These are phyloP conservation scores for Pyrenula massariospora DNA, from an alignment of 495 filamentous ascomycete genomes.

Conservation along the genomic window DNA sequence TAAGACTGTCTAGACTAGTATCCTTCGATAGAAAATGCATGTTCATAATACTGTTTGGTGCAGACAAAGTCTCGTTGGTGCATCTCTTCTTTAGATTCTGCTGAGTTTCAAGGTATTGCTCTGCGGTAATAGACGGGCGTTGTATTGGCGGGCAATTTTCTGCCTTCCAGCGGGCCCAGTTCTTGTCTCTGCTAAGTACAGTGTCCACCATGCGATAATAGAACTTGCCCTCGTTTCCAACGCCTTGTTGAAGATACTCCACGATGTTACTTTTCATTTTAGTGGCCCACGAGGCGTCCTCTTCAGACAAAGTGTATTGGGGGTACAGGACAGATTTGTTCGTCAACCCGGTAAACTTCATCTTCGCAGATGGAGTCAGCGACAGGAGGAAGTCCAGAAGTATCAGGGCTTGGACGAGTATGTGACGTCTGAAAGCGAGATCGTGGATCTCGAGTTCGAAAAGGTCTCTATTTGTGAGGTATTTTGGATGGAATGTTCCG, in stretches of 20 bases:
- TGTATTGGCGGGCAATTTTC: constrained; percentile 85
- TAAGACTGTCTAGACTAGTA: constrained; percentile 45
- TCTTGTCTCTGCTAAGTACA: constrained; percentile 86
- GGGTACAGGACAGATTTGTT: constrained; percentile 83
- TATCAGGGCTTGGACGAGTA: constrained; percentile 89
- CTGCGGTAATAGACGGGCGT: constrained; percentile 50
- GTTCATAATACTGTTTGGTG: constrained; percentile 59
- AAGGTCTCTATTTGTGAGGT: constrained; percentile 85
- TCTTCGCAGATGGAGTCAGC: constrained; percentile 69
- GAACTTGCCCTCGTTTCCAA: constrained; percentile 61
- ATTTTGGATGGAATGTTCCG: constrained; percentile 88
- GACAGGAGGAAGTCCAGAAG: constrained; percentile 86
- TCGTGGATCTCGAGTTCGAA: constrained; percentile 96
- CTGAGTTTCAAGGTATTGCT: constrained; percentile 54
- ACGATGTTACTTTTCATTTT: constrained; percentile 63
- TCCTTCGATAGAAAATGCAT: constrained; percentile 66
- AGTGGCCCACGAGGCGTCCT: constrained; percentile 75
- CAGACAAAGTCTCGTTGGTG: constrained; percentile 54
- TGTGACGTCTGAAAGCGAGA: constrained; percentile 82
- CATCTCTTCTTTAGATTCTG: constrained; percentile 37
- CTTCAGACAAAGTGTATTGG: constrained; percentile 55
- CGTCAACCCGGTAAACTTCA: constrained; percentile 56
- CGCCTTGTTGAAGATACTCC: constrained; percentile 62
- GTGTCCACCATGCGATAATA: constrained; percentile 96
- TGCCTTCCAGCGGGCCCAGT: constrained; percentile 97